Evolutionary conservation across 2,329 filamentous ascomycete species (phyloP), one percentile per base, ranked within the genome.

Genomic region (Lecanoromycetidae sp.): DNA sequence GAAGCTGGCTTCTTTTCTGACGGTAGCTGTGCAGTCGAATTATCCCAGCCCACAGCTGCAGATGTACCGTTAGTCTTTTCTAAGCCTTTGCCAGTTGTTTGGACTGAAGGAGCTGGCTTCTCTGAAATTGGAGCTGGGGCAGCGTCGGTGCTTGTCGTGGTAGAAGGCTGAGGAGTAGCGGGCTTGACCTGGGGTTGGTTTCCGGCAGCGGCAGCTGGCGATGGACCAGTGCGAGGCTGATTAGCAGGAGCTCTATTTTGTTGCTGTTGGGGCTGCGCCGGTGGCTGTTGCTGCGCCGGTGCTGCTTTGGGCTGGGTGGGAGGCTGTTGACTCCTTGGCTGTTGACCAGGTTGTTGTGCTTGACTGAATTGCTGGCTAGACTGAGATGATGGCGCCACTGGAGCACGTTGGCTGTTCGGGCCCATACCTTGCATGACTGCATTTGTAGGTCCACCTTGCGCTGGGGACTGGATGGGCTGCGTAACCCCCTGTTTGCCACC

Each of bases 401-500:
- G 58, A 25, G 52, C 55, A 50, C 65, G 60, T 29, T 58, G 58
- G 20, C 62, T 62, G 26, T 60, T 54, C 30, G 62, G 63, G 43
- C 61, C 62, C 15, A 61, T 63, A 29, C 44, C 40, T 42, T 55
- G 53, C 36, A 52, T 50, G 15, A 49, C 43, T 22, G 48, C 46
- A 29, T 57, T 59, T 15, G 48, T 43, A 7, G 52, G 41, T 42
- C 46, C 48, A 25, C 39, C 47, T 33, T 49, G 44, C 63, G 66
- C 55, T 41, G 57, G 57, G 36, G 55, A 50, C 45, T 66, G 64
- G 15, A 60, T 56, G 25, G 61, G 52, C 42, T 61, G 57, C 22
- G 53, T 62, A 56, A 65, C 72, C 82, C 79, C 71, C 72, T 84
- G 80, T 71, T 96, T 96, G 48, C 84, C 81, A 54, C 48, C 53